These are phyloP conservation scores for Fusarium transvaalense DNA, from an alignment of 2,329 filamentous ascomycete genomes.

Conservation along the genomic window DNA sequence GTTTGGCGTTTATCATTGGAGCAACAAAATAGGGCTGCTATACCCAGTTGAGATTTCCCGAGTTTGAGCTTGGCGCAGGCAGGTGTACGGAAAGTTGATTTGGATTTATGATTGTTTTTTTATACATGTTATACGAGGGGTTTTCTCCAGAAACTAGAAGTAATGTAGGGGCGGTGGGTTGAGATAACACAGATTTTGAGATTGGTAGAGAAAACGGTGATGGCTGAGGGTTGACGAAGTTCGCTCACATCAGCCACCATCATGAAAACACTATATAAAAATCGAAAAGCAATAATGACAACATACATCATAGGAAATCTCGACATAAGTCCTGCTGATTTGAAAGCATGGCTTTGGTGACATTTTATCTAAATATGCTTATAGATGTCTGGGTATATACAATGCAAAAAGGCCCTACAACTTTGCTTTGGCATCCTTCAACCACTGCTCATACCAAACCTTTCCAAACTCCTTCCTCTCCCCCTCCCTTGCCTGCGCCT, in stretches of 20 bases:
- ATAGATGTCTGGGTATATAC: constrained; percentile 2
- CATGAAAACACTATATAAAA: neutral
- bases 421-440: constrained; percentile 57
- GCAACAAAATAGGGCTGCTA: constrained; percentile 28
- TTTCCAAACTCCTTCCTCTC: constrained; percentile 59
- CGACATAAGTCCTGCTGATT: neutral
- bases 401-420: constrained; percentile 43
- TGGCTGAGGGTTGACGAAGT: too few species aligned
- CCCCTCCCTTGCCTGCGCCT: constrained; percentile 55
- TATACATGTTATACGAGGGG: neutral
- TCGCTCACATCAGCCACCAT: too few species aligned
- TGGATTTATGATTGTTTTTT: constrained; percentile 10
- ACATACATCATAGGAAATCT: neutral
- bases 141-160: neutral
- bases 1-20: constrained; percentile 29
- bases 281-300: neutral
- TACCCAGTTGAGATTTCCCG: constrained; percentile 23
- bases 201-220: neutral
- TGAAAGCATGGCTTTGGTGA: neutral
- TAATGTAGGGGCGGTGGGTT: neutral
- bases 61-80: constrained; percentile 28
- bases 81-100: constrained; percentile 9
- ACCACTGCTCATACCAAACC: constrained; percentile 64
- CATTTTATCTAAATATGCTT: neutral
- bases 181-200: neutral